These are phyloP conservation scores for Paramecium primaurelia DNA, from an alignment of 73 alveolate species.

Conservation along the genomic window DNA sequence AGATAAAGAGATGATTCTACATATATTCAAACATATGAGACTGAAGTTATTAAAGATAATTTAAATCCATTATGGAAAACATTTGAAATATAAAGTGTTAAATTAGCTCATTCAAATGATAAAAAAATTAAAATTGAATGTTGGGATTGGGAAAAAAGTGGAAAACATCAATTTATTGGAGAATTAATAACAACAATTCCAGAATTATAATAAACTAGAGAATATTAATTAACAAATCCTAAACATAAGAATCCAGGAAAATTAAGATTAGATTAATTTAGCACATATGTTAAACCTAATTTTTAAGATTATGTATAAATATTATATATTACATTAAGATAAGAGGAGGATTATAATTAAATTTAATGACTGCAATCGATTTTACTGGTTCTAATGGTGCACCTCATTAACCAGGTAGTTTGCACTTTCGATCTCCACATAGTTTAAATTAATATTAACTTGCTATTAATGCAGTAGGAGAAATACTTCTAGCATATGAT, in stretches of 20 bases:
- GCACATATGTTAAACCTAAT: constrained; percentile 14
- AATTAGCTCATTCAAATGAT: constrained; percentile 27
- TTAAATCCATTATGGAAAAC: constrained; percentile 62
- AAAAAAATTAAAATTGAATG: constrained; percentile 58
- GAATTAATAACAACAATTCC: not conserved
- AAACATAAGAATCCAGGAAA: constrained; percentile 61
- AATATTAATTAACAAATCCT: constrained; percentile 41
- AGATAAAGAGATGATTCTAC: constrained; percentile 55
- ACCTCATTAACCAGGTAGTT: constrained; percentile 60
- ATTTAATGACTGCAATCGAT: constrained; percentile 81
- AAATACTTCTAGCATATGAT: constrained; percentile 86
- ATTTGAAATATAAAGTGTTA: constrained; percentile 24
- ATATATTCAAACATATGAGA: constrained; percentile 38
- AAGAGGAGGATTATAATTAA: constrained; percentile 81
- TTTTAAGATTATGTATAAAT: constrained; percentile 76
- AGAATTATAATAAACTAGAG: not conserved
- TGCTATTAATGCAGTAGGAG: constrained; percentile 83
- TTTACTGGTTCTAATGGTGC: constrained; percentile 91
- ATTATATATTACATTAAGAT: not conserved
- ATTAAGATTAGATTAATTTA: constrained; percentile 32
- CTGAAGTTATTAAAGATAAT: constrained; percentile 52
- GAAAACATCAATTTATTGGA: constrained; percentile 60
- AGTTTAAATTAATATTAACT: constrained; percentile 75
- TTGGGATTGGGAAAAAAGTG: constrained; percentile 65
- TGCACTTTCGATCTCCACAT: constrained; percentile 68